Evolutionary conservation across 169 alveolate species (phyloP).

Genomic region (Fabrea salina): DNA sequence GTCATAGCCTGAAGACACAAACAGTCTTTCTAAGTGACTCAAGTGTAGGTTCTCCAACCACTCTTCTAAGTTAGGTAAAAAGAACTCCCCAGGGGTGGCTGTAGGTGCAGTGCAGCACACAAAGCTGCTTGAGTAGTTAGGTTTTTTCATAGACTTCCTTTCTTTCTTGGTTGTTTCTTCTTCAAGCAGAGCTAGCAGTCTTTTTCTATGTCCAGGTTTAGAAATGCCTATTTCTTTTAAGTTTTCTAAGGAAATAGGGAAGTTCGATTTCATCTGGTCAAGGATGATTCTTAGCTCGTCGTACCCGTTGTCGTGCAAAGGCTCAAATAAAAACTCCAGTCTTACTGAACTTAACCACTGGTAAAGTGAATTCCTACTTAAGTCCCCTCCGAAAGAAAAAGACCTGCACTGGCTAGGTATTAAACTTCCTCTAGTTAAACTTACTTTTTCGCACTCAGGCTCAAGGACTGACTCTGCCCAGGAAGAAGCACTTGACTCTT

Average conservation of each 20-base stretch:
- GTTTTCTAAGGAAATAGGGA: constrained; percentile 18
- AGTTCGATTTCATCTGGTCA: background rate
- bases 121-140: no score
- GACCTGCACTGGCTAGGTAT: background rate
- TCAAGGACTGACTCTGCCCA: background rate
- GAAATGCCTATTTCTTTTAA: background rate
- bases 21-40: background rate
- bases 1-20: constrained; percentile 4
- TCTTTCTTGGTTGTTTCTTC: no score
- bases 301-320: background rate
- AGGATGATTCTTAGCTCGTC: constrained; percentile 14
- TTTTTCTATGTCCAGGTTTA: constrained; percentile 17
- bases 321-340: background rate
- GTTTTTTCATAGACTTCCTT: no score
- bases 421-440: background rate
- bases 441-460: constrained; percentile 8
- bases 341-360: background rate
- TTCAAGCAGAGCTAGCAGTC: constrained; percentile 16
- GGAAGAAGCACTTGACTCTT: background rate
- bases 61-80: background rate
- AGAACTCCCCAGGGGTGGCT: no score
- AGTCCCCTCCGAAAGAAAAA: background rate
- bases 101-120: no score
- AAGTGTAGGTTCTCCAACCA: background rate
- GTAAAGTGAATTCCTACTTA: background rate